Evolutionary conservation across 2,329 filamentous ascomycete genomes (phyloP).

Genomic region (Pezicula carpinea): DNA sequence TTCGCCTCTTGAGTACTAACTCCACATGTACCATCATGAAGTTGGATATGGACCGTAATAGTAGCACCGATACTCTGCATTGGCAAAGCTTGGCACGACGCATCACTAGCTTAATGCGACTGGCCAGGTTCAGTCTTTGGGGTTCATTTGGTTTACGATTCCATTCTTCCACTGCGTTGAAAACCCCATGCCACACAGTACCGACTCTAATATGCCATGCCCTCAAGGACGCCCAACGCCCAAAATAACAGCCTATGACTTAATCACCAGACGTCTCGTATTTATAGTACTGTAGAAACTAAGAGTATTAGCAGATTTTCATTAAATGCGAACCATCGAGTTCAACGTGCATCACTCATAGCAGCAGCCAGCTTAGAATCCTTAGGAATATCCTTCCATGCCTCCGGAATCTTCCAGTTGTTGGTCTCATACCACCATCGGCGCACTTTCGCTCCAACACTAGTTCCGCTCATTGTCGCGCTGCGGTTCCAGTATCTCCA

Average conservation of each 20-base stretch:
- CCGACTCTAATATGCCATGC: too few species aligned
- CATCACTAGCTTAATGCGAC: too few species aligned
- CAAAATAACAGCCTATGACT: neutral
- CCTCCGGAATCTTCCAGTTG: slow-evolving; percentile 69
- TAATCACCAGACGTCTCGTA: neutral
- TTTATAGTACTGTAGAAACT: slow-evolving; percentile 1
- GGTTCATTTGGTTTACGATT: too few species aligned
- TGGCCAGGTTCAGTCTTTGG: too few species aligned
- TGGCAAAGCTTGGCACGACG: too few species aligned
- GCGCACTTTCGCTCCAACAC: slow-evolving; percentile 70
- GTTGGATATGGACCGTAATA: too few species aligned
- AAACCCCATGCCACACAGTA: too few species aligned
- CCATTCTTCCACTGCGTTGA: too few species aligned
- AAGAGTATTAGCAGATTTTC: neutral
- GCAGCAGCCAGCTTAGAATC: slow-evolving; percentile 31
- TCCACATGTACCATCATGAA: too few species aligned
- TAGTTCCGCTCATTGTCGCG: slow-evolving; percentile 70
- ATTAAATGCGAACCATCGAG: slow-evolving; percentile 3
- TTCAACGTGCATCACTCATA: slow-evolving; percentile 36
- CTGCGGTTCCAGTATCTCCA: slow-evolving; percentile 88
- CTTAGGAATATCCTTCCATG: slow-evolving; percentile 13
- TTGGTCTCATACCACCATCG: slow-evolving; percentile 96
- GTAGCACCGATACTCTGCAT: too few species aligned
- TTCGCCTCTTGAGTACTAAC: too few species aligned
- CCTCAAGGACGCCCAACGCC: neutral